Conservation (phyloP, 1,139 yeast species). For the Sugiyamaella japonica region DNA sequence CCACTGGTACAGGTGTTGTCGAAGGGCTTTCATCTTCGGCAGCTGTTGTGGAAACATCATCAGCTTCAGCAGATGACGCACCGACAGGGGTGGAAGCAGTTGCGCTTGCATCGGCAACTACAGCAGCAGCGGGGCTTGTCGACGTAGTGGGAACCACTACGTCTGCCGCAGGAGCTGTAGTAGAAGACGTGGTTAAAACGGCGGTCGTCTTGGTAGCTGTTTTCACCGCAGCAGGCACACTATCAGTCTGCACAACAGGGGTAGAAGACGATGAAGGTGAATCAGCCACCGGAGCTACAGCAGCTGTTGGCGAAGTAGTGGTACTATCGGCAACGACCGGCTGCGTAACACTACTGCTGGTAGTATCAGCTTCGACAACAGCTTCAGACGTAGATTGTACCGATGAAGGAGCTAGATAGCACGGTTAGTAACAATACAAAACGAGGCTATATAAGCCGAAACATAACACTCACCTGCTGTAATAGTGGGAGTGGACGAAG, state of each 20-base stretch:
- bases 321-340: neutral
- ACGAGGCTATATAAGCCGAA: neutral
- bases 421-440: neutral
- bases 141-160: neutral
- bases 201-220: neutral
- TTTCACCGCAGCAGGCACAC: no score
- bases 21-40: neutral
- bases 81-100: neutral
- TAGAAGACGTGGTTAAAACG: slow-evolving; percentile 3
- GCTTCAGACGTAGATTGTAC: neutral
- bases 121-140: neutral
- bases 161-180: neutral
- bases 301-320: neutral
- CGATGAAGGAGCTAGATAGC: neutral
- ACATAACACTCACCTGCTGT: slow-evolving; percentile 5
- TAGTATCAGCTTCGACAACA: neutral
- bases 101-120: neutral
- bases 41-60: neutral
- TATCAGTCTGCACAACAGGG: no score
- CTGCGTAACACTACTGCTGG: neutral
- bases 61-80: neutral
- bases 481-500: slow-evolving; percentile 9
- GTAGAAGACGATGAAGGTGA: neutral
- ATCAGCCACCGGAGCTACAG: neutral
- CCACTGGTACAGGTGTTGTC: neutral